Evolutionary conservation across 2,329 filamentous ascomycete species (phyloP), one percentile per base, ranked within the genome.

Genomic region (Curvularia lunata): DNA sequence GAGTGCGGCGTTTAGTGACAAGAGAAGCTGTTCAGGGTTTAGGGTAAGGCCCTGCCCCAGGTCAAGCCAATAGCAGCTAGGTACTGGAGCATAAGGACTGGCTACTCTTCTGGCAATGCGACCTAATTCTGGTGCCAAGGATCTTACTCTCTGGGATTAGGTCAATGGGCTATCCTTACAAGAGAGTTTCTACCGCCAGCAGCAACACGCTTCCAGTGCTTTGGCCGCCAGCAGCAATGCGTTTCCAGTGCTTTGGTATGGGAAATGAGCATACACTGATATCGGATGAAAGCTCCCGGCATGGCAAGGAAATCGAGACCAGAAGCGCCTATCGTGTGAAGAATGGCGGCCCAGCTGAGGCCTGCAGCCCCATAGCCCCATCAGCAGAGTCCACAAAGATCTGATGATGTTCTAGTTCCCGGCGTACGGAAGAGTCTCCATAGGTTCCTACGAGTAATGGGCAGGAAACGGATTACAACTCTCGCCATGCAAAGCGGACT

Each of bases 391-490:
- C 32, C 28, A 4, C 32, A 34, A 30, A 30, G 13, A 49, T 49
- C 47, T 13, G 25, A 19, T 40, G 5, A 28, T 40, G 47, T 13
- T 28, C 23, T 40, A 18, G 32, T 28, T 49, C 34, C n/a, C 47
- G 34, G n/a, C 18, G 34, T 40, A 49, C 23, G 12, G 18, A 47
- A 4, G 43, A 16, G 19, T 41, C 37, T 41, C 41, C 19, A 48
- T 48, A 19, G 34, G 18, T 21, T 49, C n/a, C 10, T n/a, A 32
- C 40, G 48, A 55, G 53, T 49, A 42, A 45, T 49, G 47, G 47
- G 28, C 12, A 18, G 27, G 25, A 13, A 38, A 40, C 12, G 21
- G 21, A 21, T 30, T 30, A 47, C 28, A 19, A 6, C 10, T 8
- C 6, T 9, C 10, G n/a, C 25, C 27, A 8, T 28, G n/a, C 25